phyloP scores from a whole-genome alignment of 176 grass and related monocot species.

The Otatea glauca region DNA sequence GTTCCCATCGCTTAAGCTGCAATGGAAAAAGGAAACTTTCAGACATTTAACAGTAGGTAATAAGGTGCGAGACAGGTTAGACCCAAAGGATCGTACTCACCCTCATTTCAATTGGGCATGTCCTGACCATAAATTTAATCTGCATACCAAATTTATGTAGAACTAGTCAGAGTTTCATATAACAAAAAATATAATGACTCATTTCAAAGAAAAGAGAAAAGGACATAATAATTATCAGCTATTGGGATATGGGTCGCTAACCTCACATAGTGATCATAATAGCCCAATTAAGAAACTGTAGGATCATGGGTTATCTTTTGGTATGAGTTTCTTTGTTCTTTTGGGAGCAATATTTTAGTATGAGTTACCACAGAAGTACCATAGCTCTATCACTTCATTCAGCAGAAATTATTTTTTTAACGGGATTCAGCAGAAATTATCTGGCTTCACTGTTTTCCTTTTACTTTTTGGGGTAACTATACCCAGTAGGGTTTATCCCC shows the following conservation, averaged over 20 bases:
- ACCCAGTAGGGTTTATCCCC: neutral
- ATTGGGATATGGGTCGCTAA: neutral
- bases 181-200: neutral
- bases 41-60: neutral
- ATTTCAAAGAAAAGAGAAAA: neutral
- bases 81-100: conserved; percentile 42
- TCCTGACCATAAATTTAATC: conserved; percentile 64
- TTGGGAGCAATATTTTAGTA: neutral
- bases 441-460: neutral
- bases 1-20: conserved; percentile 89
- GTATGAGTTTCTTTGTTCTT: neutral
- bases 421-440: neutral
- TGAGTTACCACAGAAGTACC: neutral
- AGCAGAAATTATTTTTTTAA: neutral
- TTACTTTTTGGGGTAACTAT: neutral
- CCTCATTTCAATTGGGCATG: conserved; percentile 68
- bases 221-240: neutral
- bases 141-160: conserved; percentile 39
- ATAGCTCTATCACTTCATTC: neutral
- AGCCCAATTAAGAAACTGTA: neutral
- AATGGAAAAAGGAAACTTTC: conserved; percentile 14
- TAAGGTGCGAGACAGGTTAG: neutral
- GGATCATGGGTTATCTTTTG: neutral
- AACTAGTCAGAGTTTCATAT: conserved; percentile 35
- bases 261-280: neutral